Percentiles rank a stretch among this genome's conserved stretches.
These are phyloP conservation scores for Periconia digitata DNA, from an alignment of 2,329 filamentous ascomycete genomes.

Conservation along the genomic window DNA sequence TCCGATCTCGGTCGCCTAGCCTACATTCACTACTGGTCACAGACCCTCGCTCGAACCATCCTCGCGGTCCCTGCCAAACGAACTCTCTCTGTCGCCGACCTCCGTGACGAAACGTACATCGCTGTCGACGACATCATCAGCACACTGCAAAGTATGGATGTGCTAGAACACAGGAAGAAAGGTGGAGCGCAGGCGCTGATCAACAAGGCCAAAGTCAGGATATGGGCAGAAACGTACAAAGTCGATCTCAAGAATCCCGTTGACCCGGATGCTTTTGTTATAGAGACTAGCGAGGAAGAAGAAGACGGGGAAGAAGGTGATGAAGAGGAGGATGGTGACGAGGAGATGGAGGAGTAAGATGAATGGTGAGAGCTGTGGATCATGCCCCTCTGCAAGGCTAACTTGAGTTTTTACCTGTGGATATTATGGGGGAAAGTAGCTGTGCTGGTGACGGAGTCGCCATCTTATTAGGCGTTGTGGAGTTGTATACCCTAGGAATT, in stretches of 20 bases:
- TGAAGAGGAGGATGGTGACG: constrained; percentile 19
- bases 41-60: constrained; percentile 73
- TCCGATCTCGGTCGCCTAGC: constrained; percentile 81
- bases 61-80: constrained; percentile 50
- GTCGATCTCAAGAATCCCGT: constrained; percentile 68
- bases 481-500: constrained; percentile 2
- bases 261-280: constrained; percentile 72
- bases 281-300: constrained; percentile 57
- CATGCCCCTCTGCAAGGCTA: too few relatives aligned
- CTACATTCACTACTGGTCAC: constrained; percentile 84
- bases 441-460: too few relatives aligned
- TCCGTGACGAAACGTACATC: constrained; percentile 81
- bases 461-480: constrained; percentile 1
- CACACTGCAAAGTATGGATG: constrained; percentile 77
- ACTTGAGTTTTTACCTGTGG: too few relatives aligned
- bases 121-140: constrained; percentile 78
- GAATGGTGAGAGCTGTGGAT: not conserved
- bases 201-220: constrained; percentile 61
- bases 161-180: constrained; percentile 60
- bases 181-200: constrained; percentile 54
- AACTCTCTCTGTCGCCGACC: constrained; percentile 66
- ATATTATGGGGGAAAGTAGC: too few relatives aligned
- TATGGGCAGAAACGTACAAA: constrained; percentile 65
- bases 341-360: constrained; percentile 5
- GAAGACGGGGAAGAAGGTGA: constrained; percentile 23